phyloP scores from a whole-genome alignment of 2,329 filamentous ascomycete genomes.

The Periconia sp. region DNA sequence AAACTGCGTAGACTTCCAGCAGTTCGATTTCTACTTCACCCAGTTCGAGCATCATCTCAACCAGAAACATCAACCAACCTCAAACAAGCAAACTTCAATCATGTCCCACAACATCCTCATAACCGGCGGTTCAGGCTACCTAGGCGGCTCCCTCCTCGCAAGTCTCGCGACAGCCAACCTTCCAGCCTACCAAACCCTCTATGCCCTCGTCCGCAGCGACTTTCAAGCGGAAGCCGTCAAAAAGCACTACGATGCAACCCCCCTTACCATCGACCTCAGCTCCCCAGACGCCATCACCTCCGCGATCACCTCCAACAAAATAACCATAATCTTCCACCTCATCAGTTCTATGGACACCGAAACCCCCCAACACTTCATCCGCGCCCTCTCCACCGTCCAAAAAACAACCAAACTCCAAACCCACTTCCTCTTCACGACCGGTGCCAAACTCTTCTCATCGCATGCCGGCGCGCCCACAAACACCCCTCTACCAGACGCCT shows the following conservation, averaged over 20 bases:
- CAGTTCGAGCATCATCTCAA: not conserved
- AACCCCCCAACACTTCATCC: slow-evolving; percentile 47
- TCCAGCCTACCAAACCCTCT: slow-evolving; percentile 48
- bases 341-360: slow-evolving; percentile 44
- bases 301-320: slow-evolving; percentile 46
- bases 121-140: slow-evolving; percentile 57
- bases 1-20: no score
- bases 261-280: slow-evolving; percentile 45
- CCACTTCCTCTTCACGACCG: slow-evolving; percentile 56
- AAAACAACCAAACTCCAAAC: slow-evolving; percentile 44
- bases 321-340: slow-evolving; percentile 54
- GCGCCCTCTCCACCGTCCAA: slow-evolving; percentile 50
- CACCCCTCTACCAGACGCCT: slow-evolving; percentile 47
- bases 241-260: slow-evolving; percentile 49
- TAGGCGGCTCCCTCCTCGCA: slow-evolving; percentile 54
- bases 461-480: slow-evolving; percentile 50
- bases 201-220: slow-evolving; percentile 51
- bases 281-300: slow-evolving; percentile 40
- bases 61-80: not conserved
- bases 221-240: slow-evolving; percentile 50
- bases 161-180: slow-evolving; percentile 41
- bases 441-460: slow-evolving; percentile 56
- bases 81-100: not conserved
- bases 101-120: slow-evolving; percentile 49
- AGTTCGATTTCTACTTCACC: no score